phyloP scores from a whole-genome alignment of 2,329 filamentous ascomycete genomes.

The Alternaria panax region DNA sequence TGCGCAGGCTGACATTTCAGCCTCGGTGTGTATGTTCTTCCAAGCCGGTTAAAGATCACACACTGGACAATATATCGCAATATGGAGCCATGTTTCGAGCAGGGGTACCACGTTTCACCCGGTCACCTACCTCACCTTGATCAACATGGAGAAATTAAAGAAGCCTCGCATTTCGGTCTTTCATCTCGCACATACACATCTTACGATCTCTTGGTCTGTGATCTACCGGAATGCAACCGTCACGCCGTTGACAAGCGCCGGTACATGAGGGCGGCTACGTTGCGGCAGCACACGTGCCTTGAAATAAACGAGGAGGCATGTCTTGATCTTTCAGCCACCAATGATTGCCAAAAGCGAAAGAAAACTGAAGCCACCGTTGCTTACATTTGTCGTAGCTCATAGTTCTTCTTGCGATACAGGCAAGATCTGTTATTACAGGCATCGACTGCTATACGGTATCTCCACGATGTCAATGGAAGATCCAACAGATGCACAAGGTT shows the following conservation, averaged over 20 bases:
- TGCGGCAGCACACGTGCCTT: background rate
- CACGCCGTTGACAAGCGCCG: constrained; percentile 8
- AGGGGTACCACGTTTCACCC: constrained; percentile 21
- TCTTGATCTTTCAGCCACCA: constrained; percentile 6
- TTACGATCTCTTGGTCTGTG: constrained; percentile 11
- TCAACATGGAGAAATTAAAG: constrained; percentile 15
- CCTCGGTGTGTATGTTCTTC: constrained; percentile 9
- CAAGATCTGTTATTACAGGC: background rate
- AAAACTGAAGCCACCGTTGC: background rate
- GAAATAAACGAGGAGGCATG: constrained; percentile 3
- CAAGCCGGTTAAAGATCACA: constrained; percentile 21
- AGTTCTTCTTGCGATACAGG: background rate
- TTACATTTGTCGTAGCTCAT: background rate
- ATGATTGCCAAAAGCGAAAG: constrained; percentile 1
- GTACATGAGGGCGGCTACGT: constrained; percentile 1
- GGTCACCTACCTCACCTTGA: constrained; percentile 11
- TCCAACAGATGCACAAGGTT: background rate
- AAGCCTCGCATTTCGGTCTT: constrained; percentile 6
- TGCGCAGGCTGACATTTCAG: constrained; percentile 9
- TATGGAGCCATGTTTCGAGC: constrained; percentile 21
- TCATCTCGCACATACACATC: background rate
- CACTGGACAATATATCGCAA: constrained; percentile 22
- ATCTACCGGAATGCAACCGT: constrained; percentile 4
- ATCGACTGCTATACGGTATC: background rate
- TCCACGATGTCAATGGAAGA: background rate